Evolutionary conservation across 305 asterid genomes (phyloP), one percentile per base, ranked within the genome.

Genomic region (Fraxinus latifolia): DNA sequence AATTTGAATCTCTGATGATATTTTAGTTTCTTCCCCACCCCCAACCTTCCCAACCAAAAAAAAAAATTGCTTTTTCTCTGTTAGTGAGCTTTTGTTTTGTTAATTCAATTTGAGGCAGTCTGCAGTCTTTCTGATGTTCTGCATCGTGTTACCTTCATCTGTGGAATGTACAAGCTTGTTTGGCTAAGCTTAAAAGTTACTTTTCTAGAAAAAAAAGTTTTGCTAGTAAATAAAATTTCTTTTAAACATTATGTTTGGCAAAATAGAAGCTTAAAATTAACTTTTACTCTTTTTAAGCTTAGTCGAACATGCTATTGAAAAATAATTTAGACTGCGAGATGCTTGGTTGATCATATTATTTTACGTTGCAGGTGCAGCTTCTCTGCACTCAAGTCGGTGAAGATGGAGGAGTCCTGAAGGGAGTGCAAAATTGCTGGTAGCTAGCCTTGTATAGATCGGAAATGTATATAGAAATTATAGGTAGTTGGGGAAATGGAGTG

Each of bases 321-420:
- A 31, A 12, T 8, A 44, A 37, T 25, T 25, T 77, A 50, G 25
- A 65, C 33, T 70, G 78, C 25, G 23, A 36, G 42, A 80, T 31
- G 33, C 31, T 23, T 44, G 47, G 74, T 7, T 17, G 9, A 25
- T 72, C 53, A 25, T 82, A 70, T 85, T 19, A 39, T 12, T 77
- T 53, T 37, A 31, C 67, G 23, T 47, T 62, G 42, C 42, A 36
- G 78, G 65, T 44, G 80, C 93, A 91, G 97, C 95, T 79, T 85
- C 94, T 86, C 89, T 92, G 90, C 97, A 84, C 83, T 80, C 93
- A 42, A 90, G 88, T 81, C 95, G 90, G 84, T 91, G 89, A 93
- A 92, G 87, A 91, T 91, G 96, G 96, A 62, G 96, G 96, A 62
- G 31, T 23, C 90, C 7, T 92, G 93, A 95, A 84, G 87, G 85